A percentile compares a stretch with the other conserved stretches of the same genome.
phyloP scores from a whole-genome alignment of 768 basidiomycete genomes.

The Pleurotus tuoliensis region DNA sequence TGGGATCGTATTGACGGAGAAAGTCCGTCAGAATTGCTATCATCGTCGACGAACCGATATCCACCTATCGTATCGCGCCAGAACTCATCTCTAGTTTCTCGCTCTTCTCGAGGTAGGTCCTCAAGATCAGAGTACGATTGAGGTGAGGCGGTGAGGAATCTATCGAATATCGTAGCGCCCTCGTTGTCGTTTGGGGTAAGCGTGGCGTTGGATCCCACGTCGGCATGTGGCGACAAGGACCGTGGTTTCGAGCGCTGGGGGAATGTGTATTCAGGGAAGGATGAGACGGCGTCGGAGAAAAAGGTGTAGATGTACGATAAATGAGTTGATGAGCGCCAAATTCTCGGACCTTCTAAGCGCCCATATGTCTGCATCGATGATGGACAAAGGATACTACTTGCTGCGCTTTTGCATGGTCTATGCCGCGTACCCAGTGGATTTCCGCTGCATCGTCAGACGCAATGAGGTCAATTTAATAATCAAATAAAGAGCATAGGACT shows the following conservation, averaged over 20 bases:
- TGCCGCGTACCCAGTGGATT: conserved; percentile 63
- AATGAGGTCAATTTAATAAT: no score
- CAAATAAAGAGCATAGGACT: conserved; percentile 13
- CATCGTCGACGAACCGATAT: neutral
- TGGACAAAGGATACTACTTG: conserved; percentile 35
- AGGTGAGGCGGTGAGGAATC: conserved; percentile 32
- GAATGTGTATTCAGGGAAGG: conserved; percentile 27
- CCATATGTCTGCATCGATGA: conserved; percentile 8
- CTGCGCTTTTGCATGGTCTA: conserved; percentile 55
- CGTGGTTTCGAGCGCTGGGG: conserved; percentile 18
- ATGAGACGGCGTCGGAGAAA: conserved; percentile 42
- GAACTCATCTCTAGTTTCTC: conserved; percentile 16
- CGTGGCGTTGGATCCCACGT: neutral
- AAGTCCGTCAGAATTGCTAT: conserved; percentile 9
- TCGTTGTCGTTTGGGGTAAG: neutral
- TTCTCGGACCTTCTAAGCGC: conserved; percentile 35
- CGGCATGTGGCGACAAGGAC: conserved; percentile 14
- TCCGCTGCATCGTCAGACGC: conserved; percentile 34
- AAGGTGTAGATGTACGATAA: conserved; percentile 37
- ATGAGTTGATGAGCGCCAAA: conserved; percentile 28
- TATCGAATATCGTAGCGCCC: conserved; percentile 30
- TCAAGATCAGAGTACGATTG: conserved; percentile 28
- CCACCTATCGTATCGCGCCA: conserved; percentile 11
- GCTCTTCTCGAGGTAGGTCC: conserved; percentile 17
- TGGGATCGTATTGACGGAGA: neutral